A percentile compares a stretch with the other conserved stretches of the same genome.
These are phyloP conservation scores for Naegleria fowleri DNA, from an alignment of 208 protist genomes.

Conservation along the genomic window DNA sequence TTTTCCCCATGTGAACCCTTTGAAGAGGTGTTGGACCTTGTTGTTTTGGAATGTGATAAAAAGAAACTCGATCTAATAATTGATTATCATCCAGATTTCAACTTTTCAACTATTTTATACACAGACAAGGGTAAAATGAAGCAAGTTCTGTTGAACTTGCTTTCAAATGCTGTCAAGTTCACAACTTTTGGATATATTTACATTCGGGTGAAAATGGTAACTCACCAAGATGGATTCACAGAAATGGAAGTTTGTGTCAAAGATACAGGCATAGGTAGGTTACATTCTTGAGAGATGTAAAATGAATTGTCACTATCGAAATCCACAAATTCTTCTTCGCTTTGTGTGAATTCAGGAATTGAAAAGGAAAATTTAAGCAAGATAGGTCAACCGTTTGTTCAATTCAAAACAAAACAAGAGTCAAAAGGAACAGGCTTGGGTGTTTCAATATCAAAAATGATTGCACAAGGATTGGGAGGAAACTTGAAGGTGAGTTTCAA, in stretches of 20 bases:
- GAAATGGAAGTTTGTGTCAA: background rate
- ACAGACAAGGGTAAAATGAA: background rate
- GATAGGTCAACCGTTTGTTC: background rate
- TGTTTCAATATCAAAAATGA: background rate
- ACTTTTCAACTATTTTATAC: background rate
- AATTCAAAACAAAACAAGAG: background rate
- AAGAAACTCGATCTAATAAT: background rate
- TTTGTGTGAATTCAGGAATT: background rate
- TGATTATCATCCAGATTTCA: background rate
- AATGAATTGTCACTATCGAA: too few relatives aligned
- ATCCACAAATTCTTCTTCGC: too few relatives aligned
- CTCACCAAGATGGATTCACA: background rate
- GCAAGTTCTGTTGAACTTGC: background rate
- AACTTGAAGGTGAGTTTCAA: background rate
- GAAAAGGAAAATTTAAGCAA: background rate
- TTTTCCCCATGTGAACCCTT: background rate
- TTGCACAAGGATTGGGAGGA: background rate
- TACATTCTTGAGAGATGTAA: too few relatives aligned
- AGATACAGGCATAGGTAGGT: background rate
- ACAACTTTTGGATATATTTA: background rate
- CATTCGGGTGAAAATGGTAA: background rate
- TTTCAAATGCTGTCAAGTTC: background rate
- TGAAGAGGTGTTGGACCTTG: background rate
- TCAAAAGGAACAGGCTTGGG: background rate
- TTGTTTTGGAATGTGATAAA: background rate